Evolutionary conservation across 768 basidiomycete genomes (phyloP).

Genomic region (Paxillus ammoniavirescens): DNA sequence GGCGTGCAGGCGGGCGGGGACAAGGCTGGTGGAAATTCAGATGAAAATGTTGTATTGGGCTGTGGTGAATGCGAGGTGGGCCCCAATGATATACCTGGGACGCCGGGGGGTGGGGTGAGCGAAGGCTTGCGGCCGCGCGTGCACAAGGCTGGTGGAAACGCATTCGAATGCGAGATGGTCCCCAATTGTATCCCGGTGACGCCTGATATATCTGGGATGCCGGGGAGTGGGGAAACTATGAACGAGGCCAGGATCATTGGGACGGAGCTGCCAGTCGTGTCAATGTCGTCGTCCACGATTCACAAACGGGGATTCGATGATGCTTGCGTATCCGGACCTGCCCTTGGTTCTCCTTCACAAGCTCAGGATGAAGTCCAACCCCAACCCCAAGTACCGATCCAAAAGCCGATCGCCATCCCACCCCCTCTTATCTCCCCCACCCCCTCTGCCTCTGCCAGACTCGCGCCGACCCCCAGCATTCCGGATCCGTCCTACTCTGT

Average conservation of each 20-base stretch:
- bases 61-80: slow-evolving; percentile 18
- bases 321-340: not conserved
- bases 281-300: too few relatives aligned
- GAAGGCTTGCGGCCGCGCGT: too few relatives aligned
- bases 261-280: not conserved
- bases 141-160: too few relatives aligned
- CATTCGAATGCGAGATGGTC: slow-evolving; percentile 17
- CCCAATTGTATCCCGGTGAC: not conserved
- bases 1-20: too few relatives aligned
- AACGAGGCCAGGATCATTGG: not conserved
- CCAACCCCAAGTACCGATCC: not conserved
- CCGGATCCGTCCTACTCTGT: not conserved
- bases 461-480: not conserved
- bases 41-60: not conserved
- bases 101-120: too few relatives aligned
- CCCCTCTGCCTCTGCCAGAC: not conserved
- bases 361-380: too few relatives aligned
- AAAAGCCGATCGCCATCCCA: not conserved
- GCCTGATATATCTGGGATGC: not conserved
- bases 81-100: not conserved
- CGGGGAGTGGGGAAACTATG: slow-evolving; percentile 17
- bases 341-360: too few relatives aligned
- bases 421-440: not conserved
- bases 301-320: too few relatives aligned
- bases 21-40: not conserved